phyloP scores from a whole-genome alignment of 2,329 filamentous ascomycete genomes.

The Nemania sp. region DNA sequence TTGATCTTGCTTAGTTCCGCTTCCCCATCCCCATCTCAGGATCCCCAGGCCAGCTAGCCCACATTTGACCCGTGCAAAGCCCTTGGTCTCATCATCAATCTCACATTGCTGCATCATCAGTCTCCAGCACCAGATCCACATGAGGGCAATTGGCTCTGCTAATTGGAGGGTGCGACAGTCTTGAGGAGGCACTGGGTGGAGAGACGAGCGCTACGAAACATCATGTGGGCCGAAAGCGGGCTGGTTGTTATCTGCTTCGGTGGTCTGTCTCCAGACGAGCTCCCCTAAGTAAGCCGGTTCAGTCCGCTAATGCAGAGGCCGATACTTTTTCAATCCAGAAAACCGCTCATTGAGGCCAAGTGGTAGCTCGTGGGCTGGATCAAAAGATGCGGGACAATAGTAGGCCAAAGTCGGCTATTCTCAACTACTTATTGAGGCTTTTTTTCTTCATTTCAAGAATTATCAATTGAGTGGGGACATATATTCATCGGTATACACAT shows the following conservation, averaged over 20 bases:
- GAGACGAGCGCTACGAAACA: conserved; percentile 23
- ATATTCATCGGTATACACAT: conserved; percentile 21
- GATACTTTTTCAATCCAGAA: conserved; percentile 14
- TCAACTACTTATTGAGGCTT: conserved; percentile 3
- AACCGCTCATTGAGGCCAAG: conserved; percentile 29
- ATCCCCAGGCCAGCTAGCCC: conserved; percentile 14
- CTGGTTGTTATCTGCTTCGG: conserved; percentile 2
- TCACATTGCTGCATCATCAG: conserved; percentile 20
- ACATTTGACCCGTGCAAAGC: conserved; percentile 14
- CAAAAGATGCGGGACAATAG: background rate
- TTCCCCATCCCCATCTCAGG: conserved; percentile 10
- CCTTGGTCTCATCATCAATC: conserved; percentile 14
- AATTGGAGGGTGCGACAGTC: conserved; percentile 25
- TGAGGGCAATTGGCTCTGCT: conserved; percentile 13
- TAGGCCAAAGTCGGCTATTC: background rate
- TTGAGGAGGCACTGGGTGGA: conserved; percentile 30
- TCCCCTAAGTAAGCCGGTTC: conserved; percentile 19
- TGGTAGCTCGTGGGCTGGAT: conserved; percentile 11
- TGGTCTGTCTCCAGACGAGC: conserved; percentile 17
- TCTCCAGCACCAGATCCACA: conserved; percentile 25
- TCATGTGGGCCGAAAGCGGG: conserved; percentile 29
- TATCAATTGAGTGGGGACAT: conserved; percentile 27
- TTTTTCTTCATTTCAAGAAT: too few species aligned
- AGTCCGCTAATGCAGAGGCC: conserved; percentile 14
- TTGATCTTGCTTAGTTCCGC: conserved; percentile 5